Evolutionary conservation across 371 early-diverging fungal genomes (phyloP), one percentile per base, ranked within the genome.

Genomic region (Apophysomyces trapeziformis): DNA sequence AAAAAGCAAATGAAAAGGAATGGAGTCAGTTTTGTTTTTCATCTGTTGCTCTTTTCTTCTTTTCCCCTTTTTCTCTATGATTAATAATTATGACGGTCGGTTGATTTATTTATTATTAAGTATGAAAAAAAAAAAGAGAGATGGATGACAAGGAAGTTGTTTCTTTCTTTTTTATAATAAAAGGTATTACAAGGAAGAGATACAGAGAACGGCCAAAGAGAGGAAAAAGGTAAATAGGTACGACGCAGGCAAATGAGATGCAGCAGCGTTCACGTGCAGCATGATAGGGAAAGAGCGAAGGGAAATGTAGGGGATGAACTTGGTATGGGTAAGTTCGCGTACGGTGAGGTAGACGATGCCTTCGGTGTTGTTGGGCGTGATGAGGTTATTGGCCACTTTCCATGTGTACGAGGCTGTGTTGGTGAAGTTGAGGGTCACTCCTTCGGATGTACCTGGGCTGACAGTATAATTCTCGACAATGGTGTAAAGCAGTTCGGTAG

Each of bases 361-460:
- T 61, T 75, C 69, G 7, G 78, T 18, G 14, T 70, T 75, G 41
- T 63, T 68, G 58, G 78, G 75, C 0, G 32, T 26, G 64, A 73
- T 71, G 7, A 80, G 32, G 14, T 70, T 75, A 41, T 63, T 68
- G 58, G 78, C 75, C 0, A 80, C 76, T 7, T 61, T 71, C 81
- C 81, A 80, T 9, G 58, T 64, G 61, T 78, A 80, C 12, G 81
- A 67, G 43, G 64, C 64, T 16, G 76, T 74, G n/a, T 67, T 36
- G 5, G 58, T 69, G 21, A 68, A 68, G 35, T 41, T 57, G 21
- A 74, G 47, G 7, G 63, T 64, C 6, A 68, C 68, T 8, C 81
- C 81, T 6, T 76, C 69, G 18, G 76, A 76, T 44, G 74, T 76
- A 11, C 76, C 78, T 43, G 61, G n/a, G 0, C 59, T 45, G 1